phyloP scores from a whole-genome alignment of 805 yeast species.

The Yarrowia sp. region DNA sequence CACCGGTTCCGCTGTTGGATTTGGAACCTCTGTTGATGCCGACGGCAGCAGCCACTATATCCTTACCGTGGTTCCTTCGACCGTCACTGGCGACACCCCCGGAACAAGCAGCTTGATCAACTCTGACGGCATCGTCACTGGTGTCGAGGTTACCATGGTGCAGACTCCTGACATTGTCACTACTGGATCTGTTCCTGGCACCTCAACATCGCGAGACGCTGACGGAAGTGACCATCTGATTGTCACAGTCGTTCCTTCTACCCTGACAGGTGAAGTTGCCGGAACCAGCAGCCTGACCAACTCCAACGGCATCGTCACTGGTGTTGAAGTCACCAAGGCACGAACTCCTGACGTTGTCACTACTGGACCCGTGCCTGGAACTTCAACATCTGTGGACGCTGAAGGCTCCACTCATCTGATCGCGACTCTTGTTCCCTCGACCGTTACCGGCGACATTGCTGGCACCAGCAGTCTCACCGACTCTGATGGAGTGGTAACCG shows the following conservation, averaged over 20 bases:
- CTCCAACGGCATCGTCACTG: not conserved
- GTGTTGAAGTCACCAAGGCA: not conserved
- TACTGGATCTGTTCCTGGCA: not conserved
- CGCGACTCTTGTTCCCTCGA: not conserved
- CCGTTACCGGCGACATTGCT: not conserved
- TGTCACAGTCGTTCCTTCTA: not conserved
- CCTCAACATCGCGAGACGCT: not conserved
- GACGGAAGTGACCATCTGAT: not conserved
- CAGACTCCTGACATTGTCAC: not conserved
- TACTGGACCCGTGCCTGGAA: not conserved
- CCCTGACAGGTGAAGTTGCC: not conserved
- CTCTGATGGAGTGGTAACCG: not conserved
- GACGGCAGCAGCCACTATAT: not conserved
- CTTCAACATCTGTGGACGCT: not conserved
- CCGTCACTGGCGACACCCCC: not conserved
- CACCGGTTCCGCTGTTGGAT: not conserved
- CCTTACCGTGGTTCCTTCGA: not conserved
- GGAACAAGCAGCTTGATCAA: not conserved
- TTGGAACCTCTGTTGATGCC: not conserved
- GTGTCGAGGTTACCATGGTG: not conserved
- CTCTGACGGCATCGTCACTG: not conserved
- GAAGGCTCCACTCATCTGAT: not conserved
- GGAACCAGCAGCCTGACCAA: not conserved
- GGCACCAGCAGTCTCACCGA: not conserved
- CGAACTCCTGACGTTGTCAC: not conserved